A percentile compares a stretch with the other conserved stretches of the same genome.
These are phyloP conservation scores for Lachnellula cervina DNA, from an alignment of 2,329 filamentous ascomycete species.

Conservation along the genomic window DNA sequence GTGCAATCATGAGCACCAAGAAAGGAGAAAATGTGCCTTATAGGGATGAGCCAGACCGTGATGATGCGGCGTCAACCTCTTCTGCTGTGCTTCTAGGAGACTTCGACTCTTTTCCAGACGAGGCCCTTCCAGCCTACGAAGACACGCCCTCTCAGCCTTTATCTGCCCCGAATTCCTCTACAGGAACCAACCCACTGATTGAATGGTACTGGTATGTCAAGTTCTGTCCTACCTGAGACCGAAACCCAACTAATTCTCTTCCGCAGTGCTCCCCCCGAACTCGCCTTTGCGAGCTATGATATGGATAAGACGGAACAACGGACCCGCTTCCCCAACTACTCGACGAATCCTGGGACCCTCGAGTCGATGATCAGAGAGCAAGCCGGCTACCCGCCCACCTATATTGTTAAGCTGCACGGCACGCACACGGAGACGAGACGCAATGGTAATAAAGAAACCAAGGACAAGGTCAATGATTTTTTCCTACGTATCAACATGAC, in stretches of 20 bases:
- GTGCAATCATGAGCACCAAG: not conserved
- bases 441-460: constrained; percentile 40
- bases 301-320: constrained; percentile 19
- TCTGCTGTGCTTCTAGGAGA: constrained; percentile 20
- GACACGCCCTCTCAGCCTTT: not conserved
- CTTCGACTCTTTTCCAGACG: constrained; percentile 19
- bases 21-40: constrained; percentile 27
- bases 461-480: constrained; percentile 52
- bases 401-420: constrained; percentile 29
- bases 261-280: constrained; percentile 6
- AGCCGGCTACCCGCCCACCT: constrained; percentile 24
- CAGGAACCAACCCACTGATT: not conserved
- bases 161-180: not conserved
- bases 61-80: constrained; percentile 23
- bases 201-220: not conserved
- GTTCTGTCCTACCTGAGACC: not conserved
- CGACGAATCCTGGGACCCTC: constrained; percentile 19
- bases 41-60: constrained; percentile 17
- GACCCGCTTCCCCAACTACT: constrained; percentile 28
- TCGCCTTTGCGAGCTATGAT: constrained; percentile 25
- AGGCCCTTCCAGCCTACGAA: constrained; percentile 10
- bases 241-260: not conserved
- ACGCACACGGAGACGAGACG: constrained; percentile 28
- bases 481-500: constrained; percentile 55
- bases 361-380: constrained; percentile 25